Evolutionary conservation across 2,329 filamentous ascomycete genomes (phyloP), one percentile per base, ranked within the genome.

Genomic region (Didymella keratinophila): DNA sequence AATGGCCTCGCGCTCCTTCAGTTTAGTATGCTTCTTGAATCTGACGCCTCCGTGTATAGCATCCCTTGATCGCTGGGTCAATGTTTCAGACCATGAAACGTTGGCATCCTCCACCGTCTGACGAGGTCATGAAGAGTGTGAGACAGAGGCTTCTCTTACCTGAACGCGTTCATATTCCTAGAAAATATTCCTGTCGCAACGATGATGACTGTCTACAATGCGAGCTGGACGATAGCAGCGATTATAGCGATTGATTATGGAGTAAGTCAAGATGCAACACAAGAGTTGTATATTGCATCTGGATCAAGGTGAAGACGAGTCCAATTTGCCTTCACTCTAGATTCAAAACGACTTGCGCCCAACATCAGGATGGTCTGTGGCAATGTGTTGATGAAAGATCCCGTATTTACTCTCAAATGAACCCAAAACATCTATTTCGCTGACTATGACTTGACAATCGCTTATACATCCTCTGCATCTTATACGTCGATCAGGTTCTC

Each of bases 401-500:
- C 63, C 44, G 48, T 66, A 66, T 66, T 61, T 70, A 70, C 59
- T 64, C 58, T 63, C 61, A 58, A 64, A 64, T 45, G 60, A 64
- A 59, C 52, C 49, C 55, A 55, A 41, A 49, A 65, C 47, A 58
- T 55, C 53, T 52, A 63, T 56, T 52, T 52, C 56, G 59, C 62
- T 64, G 53, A 56, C 52, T 56, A 46, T 58, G 56, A 51, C 51
- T 58, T 54, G 41, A 50, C 21, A 16, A 54, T 50, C 45, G 34
- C 47, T 21, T 46, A 37, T 27, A 50, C 45, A 42, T 34, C 18
- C 41, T 23, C 16, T 27, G 21, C 18, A 47, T 9, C 34, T 51
- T 65, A 78, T 37, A 78, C 76, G 65, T 78, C 76, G 28, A 78
- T 76, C 62, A 78, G 56, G 56, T 77, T 78, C 65, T 76, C 75